Conservation (phyloP, 257 asterid species). For the Solanum paucissectum region DNA sequence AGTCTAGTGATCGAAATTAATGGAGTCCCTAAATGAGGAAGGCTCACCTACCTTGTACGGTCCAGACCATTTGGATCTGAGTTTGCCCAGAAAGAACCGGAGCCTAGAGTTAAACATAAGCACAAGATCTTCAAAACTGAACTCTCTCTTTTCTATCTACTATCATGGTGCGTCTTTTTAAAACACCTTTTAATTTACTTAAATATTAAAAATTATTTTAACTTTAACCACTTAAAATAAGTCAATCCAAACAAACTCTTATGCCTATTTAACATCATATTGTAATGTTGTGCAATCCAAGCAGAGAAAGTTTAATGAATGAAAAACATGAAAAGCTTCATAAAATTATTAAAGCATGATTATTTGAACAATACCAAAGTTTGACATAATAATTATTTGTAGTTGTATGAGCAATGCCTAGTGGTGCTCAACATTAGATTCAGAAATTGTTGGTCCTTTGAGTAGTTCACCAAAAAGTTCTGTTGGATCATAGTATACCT, state of each 20-base stretch:
- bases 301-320: background rate
- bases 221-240: background rate
- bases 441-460: constrained; percentile 21
- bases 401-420: constrained; percentile 35
- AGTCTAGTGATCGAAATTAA: too few species aligned
- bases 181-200: background rate
- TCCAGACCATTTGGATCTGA: background rate
- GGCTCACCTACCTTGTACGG: background rate
- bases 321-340: background rate
- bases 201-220: too few species aligned
- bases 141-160: background rate
- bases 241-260: background rate
- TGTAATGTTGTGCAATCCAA: background rate
- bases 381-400: constrained; percentile 7
- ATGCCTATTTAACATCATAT: too few species aligned
- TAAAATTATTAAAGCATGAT: background rate
- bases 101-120: background rate
- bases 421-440: background rate
- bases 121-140: background rate
- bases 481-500: constrained; percentile 66
- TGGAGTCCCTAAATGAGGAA: background rate
- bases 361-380: background rate
- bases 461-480: constrained; percentile 61
- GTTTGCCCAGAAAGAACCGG: background rate
- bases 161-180: too few species aligned